phyloP scores from a whole-genome alignment of 2,329 filamentous ascomycete genomes.

The Aspergillus hortae region DNA sequence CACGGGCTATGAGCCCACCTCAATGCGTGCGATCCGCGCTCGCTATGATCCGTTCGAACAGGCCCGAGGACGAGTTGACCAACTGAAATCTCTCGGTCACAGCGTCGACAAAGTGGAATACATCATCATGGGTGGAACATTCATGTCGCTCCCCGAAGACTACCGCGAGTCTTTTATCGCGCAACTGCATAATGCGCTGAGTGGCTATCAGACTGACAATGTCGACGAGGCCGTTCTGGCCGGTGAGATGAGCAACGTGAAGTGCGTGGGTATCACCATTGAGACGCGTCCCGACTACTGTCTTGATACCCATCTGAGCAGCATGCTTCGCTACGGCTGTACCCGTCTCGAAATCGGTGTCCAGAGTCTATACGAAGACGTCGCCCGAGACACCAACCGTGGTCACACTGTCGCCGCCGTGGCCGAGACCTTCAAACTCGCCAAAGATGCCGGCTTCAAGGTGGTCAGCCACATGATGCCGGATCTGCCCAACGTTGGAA shows the following conservation, averaged over 20 bases:
- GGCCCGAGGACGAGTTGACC: slow-evolving; percentile 89
- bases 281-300: slow-evolving; percentile 98
- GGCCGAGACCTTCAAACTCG: slow-evolving; percentile 92
- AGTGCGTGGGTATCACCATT: slow-evolving; percentile 98
- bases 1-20: slow-evolving; percentile 96
- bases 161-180: slow-evolving; percentile 94
- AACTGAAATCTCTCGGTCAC: slow-evolving; percentile 92
- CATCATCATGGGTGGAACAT: slow-evolving; percentile 99
- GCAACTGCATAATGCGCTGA: slow-evolving; percentile 93
- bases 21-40: slow-evolving; percentile 95
- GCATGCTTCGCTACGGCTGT: slow-evolving; percentile 97
- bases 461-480: slow-evolving; percentile 99
- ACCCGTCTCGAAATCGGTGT: slow-evolving; percentile 93
- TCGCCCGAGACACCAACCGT: slow-evolving; percentile 95
- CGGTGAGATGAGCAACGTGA: slow-evolving; percentile 93
- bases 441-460: slow-evolving; percentile 98
- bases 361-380: slow-evolving; percentile 95
- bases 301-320: slow-evolving; percentile 86
- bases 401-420: slow-evolving; percentile 95
- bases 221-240: slow-evolving; percentile 94
- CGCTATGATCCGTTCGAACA: slow-evolving; percentile 98
- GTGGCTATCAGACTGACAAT: slow-evolving; percentile 88
- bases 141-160: slow-evolving; percentile 89
- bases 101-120: slow-evolving; percentile 99
- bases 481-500: slow-evolving; percentile 93